Percentiles rank a stretch among this genome's conserved stretches.
Conservation (phyloP, 768 basidiomycete genomes). For the Termitomyces sp. region DNA sequence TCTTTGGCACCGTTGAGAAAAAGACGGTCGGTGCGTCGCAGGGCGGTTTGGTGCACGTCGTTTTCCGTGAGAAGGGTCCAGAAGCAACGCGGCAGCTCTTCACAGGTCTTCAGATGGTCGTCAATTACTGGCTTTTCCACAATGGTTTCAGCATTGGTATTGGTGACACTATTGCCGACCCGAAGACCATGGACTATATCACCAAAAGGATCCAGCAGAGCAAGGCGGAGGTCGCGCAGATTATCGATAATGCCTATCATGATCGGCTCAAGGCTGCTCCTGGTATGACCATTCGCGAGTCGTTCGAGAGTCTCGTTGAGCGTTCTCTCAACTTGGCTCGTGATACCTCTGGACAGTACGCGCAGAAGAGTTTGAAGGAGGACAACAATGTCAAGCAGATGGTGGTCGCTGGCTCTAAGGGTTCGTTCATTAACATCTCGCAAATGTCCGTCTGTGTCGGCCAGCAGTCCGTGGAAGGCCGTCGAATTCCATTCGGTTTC, state of each 20-base stretch:
- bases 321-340: slow-evolving; percentile 91
- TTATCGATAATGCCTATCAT: slow-evolving; percentile 82
- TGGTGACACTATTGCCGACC: slow-evolving; percentile 96
- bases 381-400: slow-evolving; percentile 99
- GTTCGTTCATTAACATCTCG: slow-evolving; percentile 99
- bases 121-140: slow-evolving; percentile 99
- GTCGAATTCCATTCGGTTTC: slow-evolving; percentile 98
- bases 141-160: slow-evolving; percentile 99
- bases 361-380: slow-evolving; percentile 96
- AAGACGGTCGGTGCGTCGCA: slow-evolving; percentile 97
- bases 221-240: slow-evolving; percentile 73
- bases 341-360: slow-evolving; percentile 92
- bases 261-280: slow-evolving; percentile 88
- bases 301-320: slow-evolving; percentile 92
- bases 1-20: slow-evolving; percentile 96
- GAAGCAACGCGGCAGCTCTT: slow-evolving; percentile 89
- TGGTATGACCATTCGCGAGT: slow-evolving; percentile 99
- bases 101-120: slow-evolving; percentile 90
- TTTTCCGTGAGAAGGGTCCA: slow-evolving; percentile 96
- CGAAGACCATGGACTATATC: slow-evolving; percentile 83
- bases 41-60: slow-evolving; percentile 93
- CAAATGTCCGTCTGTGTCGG: slow-evolving; percentile 99
- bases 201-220: slow-evolving; percentile 77
- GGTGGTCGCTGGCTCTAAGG: slow-evolving; percentile 99
- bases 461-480: slow-evolving; percentile 97